Percentiles rank a stretch among this genome's conserved stretches.
Evolutionary conservation across 2,329 filamentous ascomycete species (phyloP).

Genomic region (Alternaria ethzedia): DNA sequence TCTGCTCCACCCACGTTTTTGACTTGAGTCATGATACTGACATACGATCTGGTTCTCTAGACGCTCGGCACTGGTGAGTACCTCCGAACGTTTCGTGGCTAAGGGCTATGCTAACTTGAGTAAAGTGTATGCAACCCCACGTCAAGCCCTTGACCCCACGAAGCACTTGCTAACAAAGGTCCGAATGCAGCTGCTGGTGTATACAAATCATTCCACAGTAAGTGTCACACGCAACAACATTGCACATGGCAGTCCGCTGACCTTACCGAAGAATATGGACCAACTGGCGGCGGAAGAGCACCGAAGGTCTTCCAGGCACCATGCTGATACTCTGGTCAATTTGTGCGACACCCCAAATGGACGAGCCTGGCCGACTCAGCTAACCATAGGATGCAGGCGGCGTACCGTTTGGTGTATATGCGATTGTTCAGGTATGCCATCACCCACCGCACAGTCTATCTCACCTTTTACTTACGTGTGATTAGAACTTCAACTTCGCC

Average conservation of each 20-base stretch:
- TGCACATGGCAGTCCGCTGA: slow-evolving; percentile 13
- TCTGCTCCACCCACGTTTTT: neutral
- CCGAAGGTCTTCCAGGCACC: slow-evolving; percentile 63
- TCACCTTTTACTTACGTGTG: neutral
- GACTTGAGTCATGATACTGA: slow-evolving; percentile 20
- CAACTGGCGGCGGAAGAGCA: slow-evolving; percentile 66
- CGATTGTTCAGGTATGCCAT: slow-evolving; percentile 55
- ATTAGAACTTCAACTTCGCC: slow-evolving; percentile 61
- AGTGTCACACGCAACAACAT: slow-evolving; percentile 14
- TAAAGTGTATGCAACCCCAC: slow-evolving; percentile 28
- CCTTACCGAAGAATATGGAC: slow-evolving; percentile 59
- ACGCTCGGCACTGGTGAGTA: slow-evolving; percentile 48
- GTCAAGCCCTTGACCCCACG: neutral
- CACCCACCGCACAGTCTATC: neutral
- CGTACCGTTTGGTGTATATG: slow-evolving; percentile 60
- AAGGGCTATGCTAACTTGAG: slow-evolving; percentile 18
- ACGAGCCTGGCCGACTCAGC: neutral
- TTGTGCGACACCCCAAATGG: slow-evolving; percentile 45
- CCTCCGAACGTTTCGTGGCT: neutral
- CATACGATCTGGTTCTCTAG: slow-evolving; percentile 20
- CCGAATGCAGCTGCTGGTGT: slow-evolving; percentile 48
- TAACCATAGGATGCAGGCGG: slow-evolving; percentile 28
- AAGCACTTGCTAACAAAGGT: slow-evolving; percentile 22
- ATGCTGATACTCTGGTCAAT: slow-evolving; percentile 72
- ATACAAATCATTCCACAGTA: slow-evolving; percentile 50